These are phyloP conservation scores for Flaveria bidentis DNA, from an alignment of 129 eudicot species.

Conservation along the genomic window DNA sequence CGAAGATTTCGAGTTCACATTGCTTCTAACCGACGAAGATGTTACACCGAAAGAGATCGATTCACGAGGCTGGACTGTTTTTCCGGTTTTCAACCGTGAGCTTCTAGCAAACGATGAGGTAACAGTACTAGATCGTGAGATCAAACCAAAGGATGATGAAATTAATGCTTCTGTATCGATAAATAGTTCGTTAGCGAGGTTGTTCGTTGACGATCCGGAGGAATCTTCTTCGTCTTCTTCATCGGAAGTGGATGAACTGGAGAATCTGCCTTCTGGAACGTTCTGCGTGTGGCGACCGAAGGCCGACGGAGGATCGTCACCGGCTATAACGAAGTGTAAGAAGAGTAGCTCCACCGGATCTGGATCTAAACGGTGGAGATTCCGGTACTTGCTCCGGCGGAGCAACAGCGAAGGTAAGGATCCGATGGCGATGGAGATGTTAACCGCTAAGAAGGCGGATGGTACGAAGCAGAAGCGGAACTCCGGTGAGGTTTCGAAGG, in stretches of 20 bases:
- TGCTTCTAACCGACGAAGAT: conserved; percentile 20
- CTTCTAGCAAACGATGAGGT: background rate
- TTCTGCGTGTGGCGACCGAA: conserved; percentile 11
- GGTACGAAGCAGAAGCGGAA: conserved; percentile 24
- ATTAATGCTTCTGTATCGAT: conserved; percentile 4
- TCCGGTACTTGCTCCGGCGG: conserved; percentile 56
- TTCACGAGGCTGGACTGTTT: conserved; percentile 32
- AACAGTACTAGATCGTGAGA: background rate
- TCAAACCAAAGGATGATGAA: background rate
- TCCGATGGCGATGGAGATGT: conserved; percentile 40
- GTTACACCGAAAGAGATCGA: conserved; percentile 23
- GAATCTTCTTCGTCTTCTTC: conserved; percentile 50
- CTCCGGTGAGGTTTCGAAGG: conserved; percentile 20
- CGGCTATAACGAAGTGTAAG: conserved; percentile 20
- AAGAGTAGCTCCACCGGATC: conserved; percentile 27
- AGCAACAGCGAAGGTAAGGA: conserved; percentile 72
- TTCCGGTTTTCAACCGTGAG: conserved; percentile 61
- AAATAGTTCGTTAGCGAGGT: conserved; percentile 29
- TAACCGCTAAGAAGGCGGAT: conserved; percentile 38
- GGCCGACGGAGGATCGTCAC: background rate
- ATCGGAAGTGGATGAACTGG: conserved; percentile 44
- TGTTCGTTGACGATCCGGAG: conserved; percentile 35
- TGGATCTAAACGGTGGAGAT: conserved; percentile 54
- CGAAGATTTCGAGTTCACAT: conserved; percentile 49
- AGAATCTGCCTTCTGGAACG: background rate